Evolutionary conservation across 257 asterid genomes (phyloP), one percentile per base, ranked within the genome.

Genomic region (Jacaranda copaia): DNA sequence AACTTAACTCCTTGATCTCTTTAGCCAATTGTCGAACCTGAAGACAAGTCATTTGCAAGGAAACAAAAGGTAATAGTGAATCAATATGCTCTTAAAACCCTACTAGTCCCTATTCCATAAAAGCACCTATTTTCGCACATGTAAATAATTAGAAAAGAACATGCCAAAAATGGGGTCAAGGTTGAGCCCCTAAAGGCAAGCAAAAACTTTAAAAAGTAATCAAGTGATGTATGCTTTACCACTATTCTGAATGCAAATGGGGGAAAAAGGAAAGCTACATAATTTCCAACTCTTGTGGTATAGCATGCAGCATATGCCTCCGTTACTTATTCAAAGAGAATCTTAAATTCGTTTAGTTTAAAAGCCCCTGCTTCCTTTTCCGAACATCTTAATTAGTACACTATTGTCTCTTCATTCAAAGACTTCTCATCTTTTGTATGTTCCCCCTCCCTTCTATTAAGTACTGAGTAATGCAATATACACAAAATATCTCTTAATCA

Each of bases 1-100:
- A 63, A 83, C 94, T 89, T 77, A 92, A 73, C 72, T 92, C 94
- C 89, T 88, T 90, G 81, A 92, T 88, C 79, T 92, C 96, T 79
- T 85, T 88, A 62, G 94, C 97, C 83, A 92, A 82, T 74, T 88
- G 90, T 53, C 92, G 94, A 80, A 92, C 94, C 96, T 92, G 88
- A 80, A 78, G 59, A 77, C 32, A 82, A 58, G 70, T 56, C 69
- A 79, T 73, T 79, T 65, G 74, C 68, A 69, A 82, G 74, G 53
- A 73, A 80, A 70, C 62, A 83, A 70, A 70, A 42, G 20, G 9
- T 48, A 70, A 60, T 57, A 80, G 66, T 72, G 63, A 76, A 75
- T 74, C 48, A 51, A 67, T 66, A 69, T 40, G 62, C 32, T n/a
- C 19, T 46, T 35, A 64, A 52, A 8, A 69, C 15, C 76, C 25